Base-by-base conservation (phyloP, 192 early-diverging fungal genomes). In the Podila horticola region DNA sequence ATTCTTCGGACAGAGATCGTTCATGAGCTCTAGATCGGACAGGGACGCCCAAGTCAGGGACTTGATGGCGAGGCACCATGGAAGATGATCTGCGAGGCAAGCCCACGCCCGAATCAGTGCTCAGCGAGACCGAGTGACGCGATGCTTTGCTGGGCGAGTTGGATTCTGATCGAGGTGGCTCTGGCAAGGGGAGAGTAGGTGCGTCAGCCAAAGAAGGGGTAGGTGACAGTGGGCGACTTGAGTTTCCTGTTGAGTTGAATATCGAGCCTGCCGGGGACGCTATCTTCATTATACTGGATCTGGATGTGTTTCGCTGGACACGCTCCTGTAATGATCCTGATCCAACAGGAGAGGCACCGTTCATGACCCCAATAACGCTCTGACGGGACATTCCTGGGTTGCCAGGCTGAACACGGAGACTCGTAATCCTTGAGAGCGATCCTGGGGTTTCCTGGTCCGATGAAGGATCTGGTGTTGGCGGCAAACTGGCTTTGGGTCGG, bases 1-100 rank as follows among this genome's bases (percentile, higher is more conserved):
- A 67, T 22, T 76, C 74, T 62, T 76, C 63, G 61, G 74, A 76
- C n/a, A 59, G 67, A n/a, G 74, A 69, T 64, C 74, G 24, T 1
- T 50, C 15, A 10, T 68, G 68, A 17, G 68, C 62, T 10, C 64
- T 64, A 29, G 74, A 76, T 5, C 74, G 68, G 26, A 33, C 62
- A n/a, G 74, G 74, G 58, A 71, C 41, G 11, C 48, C 58, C 36
- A 76, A 55, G 12, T 70, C 74, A 6, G 52, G 68, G 6, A 52
- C 67, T 13, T 70, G 67, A 31, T 76, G 74, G 19, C 68, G 74
- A 24, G 74, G 58, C 3, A 58, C 26, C 29, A 61, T 61, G 28
- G 59, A 61, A 6, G 64, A 36, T 1, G 69, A 57, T 17, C 7
- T 19, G n/a, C 34, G 59, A 48, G 17, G 29, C 4, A 45, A 59